Evolutionary conservation across 257 asterid genomes (phyloP), one percentile per base, ranked within the genome.

Genomic region (Capsicum chinense): DNA sequence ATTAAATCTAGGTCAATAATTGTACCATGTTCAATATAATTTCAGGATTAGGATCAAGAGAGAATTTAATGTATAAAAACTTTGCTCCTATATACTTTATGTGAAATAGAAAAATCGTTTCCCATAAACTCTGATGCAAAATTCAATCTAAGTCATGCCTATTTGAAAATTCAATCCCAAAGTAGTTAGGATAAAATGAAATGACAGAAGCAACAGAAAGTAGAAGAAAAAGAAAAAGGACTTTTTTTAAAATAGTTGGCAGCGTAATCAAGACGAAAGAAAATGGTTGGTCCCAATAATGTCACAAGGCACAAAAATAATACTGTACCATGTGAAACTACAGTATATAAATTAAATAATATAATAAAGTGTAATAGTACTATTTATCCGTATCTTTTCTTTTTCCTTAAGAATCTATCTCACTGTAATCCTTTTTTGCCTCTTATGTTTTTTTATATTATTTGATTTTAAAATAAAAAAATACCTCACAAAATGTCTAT

Each of bases 251-350:
- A 66, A 26, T 76, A 50, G 8, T 69, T 52, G 83, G 84, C 79
- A 3, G 66, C 86, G 76, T 80, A 5, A 78, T 84, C 42, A 63
- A 86, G 63, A 83, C 80, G 79, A 83, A 74, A 63, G n/a, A 44
- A 84, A 52, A 68, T 70, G 62, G 79, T 83, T 83, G 85, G 89
- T 87, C 85, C 82, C 89, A 82, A 85, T 68, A 79, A 85, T 74
- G 73, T 67, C 80, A 84, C 52, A 69, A 56, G 59, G 79, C 35
- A 86, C 47, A 48, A 59, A 48, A 59, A 85, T 64, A 85, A 80
- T 73, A 66, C 59, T 67, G 57, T 79, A 83, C 71, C 90, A 88
- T 81, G 91, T 85, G 91, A 85, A 83, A 84, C 86, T 63, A 84
- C 90, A 86, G 89, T 44, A 6, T 86, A 76, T 35, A 66, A 79